Conservation (phyloP, 257 asterid species). For the Przewalskia tangutica region DNA sequence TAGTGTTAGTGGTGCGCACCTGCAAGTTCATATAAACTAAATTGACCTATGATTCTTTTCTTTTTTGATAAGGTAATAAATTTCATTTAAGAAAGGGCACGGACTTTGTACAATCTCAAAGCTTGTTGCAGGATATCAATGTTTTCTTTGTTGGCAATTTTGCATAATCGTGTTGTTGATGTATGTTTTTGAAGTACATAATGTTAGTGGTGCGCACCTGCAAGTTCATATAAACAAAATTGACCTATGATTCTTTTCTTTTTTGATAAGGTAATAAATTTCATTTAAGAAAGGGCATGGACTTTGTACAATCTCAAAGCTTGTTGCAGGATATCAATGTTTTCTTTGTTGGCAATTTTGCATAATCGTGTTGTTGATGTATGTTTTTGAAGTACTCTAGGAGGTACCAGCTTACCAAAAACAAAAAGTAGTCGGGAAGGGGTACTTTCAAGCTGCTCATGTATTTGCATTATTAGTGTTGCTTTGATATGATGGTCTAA, state of each 20-base stretch:
- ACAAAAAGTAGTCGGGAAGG: not conserved
- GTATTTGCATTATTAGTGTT: not conserved
- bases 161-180: no score
- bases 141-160: no score
- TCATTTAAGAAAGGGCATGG: not conserved
- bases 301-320: not conserved
- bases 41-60: no score
- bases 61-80: no score
- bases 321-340: not conserved
- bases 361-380: not conserved
- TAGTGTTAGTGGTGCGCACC: no score
- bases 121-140: no score
- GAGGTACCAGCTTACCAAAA: not conserved
- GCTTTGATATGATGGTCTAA: not conserved
- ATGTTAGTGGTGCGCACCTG: not conserved
- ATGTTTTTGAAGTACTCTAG: not conserved
- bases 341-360: not conserved
- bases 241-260: not conserved
- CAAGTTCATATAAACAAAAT: not conserved
- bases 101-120: no score
- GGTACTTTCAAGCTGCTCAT: not conserved
- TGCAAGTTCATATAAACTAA: no score
- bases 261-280: not conserved
- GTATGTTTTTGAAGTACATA: no score
- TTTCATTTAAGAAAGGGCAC: no score